phyloP scores from a whole-genome alignment of 345 rosid genomes.

The Boechera divaricarpa region DNA sequence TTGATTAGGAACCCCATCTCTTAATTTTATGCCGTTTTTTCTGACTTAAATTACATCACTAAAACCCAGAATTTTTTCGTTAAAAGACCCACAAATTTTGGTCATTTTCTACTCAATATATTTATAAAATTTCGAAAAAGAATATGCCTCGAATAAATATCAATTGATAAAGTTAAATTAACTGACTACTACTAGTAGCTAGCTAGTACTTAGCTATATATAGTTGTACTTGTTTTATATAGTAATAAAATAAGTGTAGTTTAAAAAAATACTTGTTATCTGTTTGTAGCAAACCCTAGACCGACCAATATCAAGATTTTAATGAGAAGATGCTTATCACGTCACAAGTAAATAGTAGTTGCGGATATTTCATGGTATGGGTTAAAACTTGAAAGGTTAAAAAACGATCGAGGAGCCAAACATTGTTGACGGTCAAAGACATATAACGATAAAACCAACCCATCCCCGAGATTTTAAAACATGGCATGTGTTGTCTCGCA shows the following conservation, averaged over 20 bases:
- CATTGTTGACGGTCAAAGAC: constrained; percentile 52
- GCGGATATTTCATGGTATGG: constrained; percentile 37
- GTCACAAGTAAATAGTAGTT: constrained; percentile 40
- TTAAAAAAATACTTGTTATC: neutral
- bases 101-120: neutral
- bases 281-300: constrained; percentile 37
- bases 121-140: neutral
- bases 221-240: constrained; percentile 7
- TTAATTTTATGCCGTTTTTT: constrained; percentile 32
- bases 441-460: constrained; percentile 49
- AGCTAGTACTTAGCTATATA: constrained; percentile 26
- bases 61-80: neutral
- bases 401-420: constrained; percentile 37
- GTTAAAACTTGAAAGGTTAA: constrained; percentile 39
- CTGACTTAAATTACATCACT: constrained; percentile 37
- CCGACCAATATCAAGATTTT: constrained; percentile 37
- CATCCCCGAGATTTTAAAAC: constrained; percentile 46
- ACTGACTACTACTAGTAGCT: constrained; percentile 23
- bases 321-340: constrained; percentile 43
- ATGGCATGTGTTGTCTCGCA: constrained; percentile 61
- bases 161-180: constrained; percentile 1
- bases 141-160: neutral
- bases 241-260: constrained; percentile 16
- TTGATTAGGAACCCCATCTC: constrained; percentile 41
- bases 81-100: neutral